Evolutionary conservation across 108 stramenopile genomes (phyloP).

Genomic region (Stephanodiscus minutulus): DNA sequence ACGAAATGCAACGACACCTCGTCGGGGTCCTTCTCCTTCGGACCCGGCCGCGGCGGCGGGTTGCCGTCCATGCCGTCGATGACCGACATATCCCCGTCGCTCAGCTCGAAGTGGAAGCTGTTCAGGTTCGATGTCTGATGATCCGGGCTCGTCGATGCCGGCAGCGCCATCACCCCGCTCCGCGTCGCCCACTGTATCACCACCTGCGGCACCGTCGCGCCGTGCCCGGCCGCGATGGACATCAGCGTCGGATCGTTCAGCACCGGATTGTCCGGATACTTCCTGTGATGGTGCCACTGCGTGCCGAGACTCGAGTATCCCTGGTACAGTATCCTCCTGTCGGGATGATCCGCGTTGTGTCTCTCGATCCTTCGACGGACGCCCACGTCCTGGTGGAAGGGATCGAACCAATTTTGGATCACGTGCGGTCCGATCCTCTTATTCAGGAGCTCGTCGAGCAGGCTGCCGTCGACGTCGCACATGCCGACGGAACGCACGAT

Average conservation of each 20-base stretch:
- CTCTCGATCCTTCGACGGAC: slow-evolving; percentile 32
- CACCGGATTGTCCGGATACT: slow-evolving; percentile 52
- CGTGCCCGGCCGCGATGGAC: slow-evolving; percentile 44
- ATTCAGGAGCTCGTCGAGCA: slow-evolving; percentile 44
- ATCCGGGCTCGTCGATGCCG: slow-evolving; percentile 48
- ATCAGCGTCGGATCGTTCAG: slow-evolving; percentile 39
- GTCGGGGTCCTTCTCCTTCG: slow-evolving; percentile 12
- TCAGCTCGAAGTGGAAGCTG: slow-evolving; percentile 44
- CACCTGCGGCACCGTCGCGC: slow-evolving; percentile 51
- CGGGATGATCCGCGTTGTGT: slow-evolving; percentile 19
- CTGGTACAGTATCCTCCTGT: slow-evolving; percentile 54
- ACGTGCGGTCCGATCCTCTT: slow-evolving; percentile 52
- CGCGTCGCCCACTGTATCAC: slow-evolving; percentile 63
- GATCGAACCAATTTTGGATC: slow-evolving; percentile 71
- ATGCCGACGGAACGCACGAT: slow-evolving; percentile 55
- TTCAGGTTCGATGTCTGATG: slow-evolving; percentile 53
- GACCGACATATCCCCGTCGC: slow-evolving; percentile 40
- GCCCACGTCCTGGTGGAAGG: slow-evolving; percentile 50
- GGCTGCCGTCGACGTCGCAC: slow-evolving; percentile 51
- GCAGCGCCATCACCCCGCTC: slow-evolving; percentile 57
- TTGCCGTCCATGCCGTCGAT: slow-evolving; percentile 58
- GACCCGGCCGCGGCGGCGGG: slow-evolving; percentile 20
- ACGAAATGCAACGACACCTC: slow-evolving; percentile 39
- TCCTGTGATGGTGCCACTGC: slow-evolving; percentile 55
- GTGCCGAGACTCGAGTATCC: slow-evolving; percentile 59